Base-by-base conservation (phyloP, 169 alveolate species). In the Plasmodium malariae region DNA sequence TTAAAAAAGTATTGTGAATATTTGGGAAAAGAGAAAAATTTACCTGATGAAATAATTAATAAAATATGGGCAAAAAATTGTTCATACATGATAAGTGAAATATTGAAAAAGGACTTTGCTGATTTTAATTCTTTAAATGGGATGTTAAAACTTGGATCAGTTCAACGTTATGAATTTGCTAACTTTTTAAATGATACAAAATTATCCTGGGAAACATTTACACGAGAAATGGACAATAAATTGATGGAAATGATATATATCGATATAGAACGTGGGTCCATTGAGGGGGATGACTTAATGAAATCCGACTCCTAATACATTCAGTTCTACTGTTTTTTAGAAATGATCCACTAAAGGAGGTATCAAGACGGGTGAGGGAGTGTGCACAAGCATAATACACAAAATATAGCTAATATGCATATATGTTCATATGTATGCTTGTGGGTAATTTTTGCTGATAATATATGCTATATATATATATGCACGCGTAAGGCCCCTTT, bases 81-180 rank as follows among this genome's bases (percentile, higher is more conserved):
- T 26, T 26, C 51, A 1, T 62, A 62, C 17, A 26, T 9, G 30
- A 21, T 2, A 21, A 32, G 40, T 14, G 43, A 26, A 26, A 6
- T 62, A 36, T 62, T 62, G 26, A 62, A 4, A 19, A 62, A 62
- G 9, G 72, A 26, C 26, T 62, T 21, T 26, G 30, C 3, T 30
- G 72, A 62, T 62, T 62, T 62, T 62, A 62, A 62, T 0, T 62
- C 45, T 62, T 62, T 62, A 26, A 21, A 62, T 62, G 4, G 26
- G 11, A 21, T 62, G 51, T 5, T 0, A 11, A n/a, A 62, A 0
- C 19, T 5, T 5, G 72, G 14, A 24, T 12, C 17, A 24, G 17
- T n/a, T 6, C 17, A 3, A 21, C n/a, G 14, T 21, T 28, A 62
- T 19, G 72, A 62, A 12, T 62, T 21, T 62, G 51, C 26, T 3